Evolutionary conservation across 176 grass and related monocot genomes (phyloP).

Genomic region (Avena eriantha): DNA sequence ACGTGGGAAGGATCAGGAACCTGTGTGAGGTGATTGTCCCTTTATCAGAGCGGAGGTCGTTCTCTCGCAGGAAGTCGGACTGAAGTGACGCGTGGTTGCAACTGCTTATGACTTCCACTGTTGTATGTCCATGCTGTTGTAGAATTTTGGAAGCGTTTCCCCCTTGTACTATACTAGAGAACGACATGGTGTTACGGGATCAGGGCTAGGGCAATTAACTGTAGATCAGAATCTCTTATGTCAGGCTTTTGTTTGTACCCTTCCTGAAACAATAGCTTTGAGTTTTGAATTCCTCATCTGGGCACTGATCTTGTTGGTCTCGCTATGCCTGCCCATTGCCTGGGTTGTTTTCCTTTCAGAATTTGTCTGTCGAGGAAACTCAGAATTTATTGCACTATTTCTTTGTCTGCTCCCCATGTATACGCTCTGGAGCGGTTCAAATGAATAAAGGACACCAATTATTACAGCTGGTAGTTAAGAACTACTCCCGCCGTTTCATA

Average conservation of each 20-base stretch:
- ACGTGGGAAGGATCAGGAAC: conserved; percentile 72
- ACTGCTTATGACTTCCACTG: conserved; percentile 40
- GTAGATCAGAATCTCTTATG: not conserved
- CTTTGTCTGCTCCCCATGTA: not conserved
- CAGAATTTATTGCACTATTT: not conserved
- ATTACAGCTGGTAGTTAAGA: not conserved
- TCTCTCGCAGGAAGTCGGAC: conserved; percentile 58
- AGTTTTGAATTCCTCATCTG: not conserved
- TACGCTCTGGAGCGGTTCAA: not conserved
- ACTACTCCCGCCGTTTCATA: too few species aligned
- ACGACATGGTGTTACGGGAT: conserved; percentile 19
- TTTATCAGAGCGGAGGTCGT: conserved; percentile 69
- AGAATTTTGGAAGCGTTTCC: conserved; percentile 16
- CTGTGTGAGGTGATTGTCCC: conserved; percentile 80
- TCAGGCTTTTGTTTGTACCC: not conserved
- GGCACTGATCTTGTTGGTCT: not conserved
- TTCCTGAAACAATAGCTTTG: not conserved
- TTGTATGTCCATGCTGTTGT: conserved; percentile 47
- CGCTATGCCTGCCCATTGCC: not conserved
- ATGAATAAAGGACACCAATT: not conserved
- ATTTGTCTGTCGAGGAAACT: not conserved
- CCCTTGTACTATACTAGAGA: not conserved
- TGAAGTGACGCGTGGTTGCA: conserved; percentile 38
- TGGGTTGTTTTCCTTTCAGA: not conserved
- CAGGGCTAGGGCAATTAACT: not conserved